Evolutionary conservation across 805 yeast species (phyloP), one percentile per base, ranked within the genome.

Genomic region (Candida tallmaniae): DNA sequence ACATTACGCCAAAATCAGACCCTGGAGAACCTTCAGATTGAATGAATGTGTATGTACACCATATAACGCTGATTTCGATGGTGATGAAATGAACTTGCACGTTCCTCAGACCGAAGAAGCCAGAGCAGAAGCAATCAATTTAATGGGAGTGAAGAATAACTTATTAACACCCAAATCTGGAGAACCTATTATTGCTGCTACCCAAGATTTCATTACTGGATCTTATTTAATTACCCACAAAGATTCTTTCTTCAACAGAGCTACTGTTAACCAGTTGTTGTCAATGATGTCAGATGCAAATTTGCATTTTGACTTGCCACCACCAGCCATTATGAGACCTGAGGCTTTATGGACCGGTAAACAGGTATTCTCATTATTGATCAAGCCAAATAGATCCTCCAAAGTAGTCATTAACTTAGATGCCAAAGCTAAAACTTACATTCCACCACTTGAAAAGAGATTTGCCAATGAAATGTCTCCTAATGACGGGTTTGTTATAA

Each of bases 71-170:
- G 99, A 93, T 74, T 93, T 93, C 57, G 98, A 93, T 61, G 98
- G 98, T 63, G 98, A 93, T 64, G 98, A 93, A 61, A 93, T 93
- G 98, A 93, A 93, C 60, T 70, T 93, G 54, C 98, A 93, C 56
- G 98, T 93, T 29, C 98, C 98, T 2, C 99, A 93, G 60, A 93
- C 97, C 1, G 97, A 93, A 62, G 98, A 93, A 61, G 97, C 98
- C 1, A 70, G 98, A 45, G 95, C 97, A 0, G 99, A 93, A 60
- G 98, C 98, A n/a, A 87, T 90, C 61, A 85, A 84, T 52, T 71
- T 93, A 53, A 93, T 93, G 99, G 98, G 97, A 35, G 98, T 93
- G 27, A 93, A 93, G 51, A 84, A 89, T 54, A 93, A 93, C 56
- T 68, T 93, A 44, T 73, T 93, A 47, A 93, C 98, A 1, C 99